Evolutionary conservation across 345 rosid genomes (phyloP).

Genomic region (Hirschfeldia incana): DNA sequence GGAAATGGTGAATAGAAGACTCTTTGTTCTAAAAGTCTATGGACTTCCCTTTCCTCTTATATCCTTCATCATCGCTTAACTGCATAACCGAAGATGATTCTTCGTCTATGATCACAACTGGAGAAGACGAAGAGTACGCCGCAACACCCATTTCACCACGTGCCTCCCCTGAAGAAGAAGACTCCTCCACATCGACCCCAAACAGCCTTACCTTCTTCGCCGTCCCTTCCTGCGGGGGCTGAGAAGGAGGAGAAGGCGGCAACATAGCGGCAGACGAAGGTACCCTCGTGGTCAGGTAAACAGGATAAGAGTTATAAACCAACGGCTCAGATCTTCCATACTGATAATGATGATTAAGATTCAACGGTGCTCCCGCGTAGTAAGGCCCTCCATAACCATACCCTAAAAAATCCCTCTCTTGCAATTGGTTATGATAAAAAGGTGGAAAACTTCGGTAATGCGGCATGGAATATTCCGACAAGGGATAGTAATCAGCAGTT

Average conservation of each 20-base stretch:
- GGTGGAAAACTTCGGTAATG: slow-evolving; percentile 18
- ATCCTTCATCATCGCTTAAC: slow-evolving; percentile 28
- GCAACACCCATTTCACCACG: slow-evolving; percentile 21
- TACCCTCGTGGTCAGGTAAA: slow-evolving; percentile 35
- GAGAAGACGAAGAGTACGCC: slow-evolving; percentile 27
- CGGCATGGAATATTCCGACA: slow-evolving; percentile 27
- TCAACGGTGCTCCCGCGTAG: slow-evolving; percentile 47
- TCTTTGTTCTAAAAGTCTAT: slow-evolving; percentile 11
- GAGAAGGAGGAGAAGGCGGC: slow-evolving; percentile 4
- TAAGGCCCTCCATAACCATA: slow-evolving; percentile 32
- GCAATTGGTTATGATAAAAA: slow-evolving; percentile 9
- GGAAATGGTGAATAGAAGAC: not conserved
- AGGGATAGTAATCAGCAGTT: slow-evolving; percentile 21
- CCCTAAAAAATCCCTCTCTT: slow-evolving; percentile 32
- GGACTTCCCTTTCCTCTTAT: slow-evolving; percentile 41
- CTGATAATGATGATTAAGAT: slow-evolving; percentile 25
- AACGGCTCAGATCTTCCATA: slow-evolving; percentile 41
- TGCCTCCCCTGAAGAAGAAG: slow-evolving; percentile 40
- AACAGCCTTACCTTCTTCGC: slow-evolving; percentile 61
- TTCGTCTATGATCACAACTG: slow-evolving; percentile 32
- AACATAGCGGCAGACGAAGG: not conserved
- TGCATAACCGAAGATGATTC: slow-evolving; percentile 31
- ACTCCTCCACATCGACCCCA: slow-evolving; percentile 66
- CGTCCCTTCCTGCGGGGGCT: slow-evolving; percentile 2
- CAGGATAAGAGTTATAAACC: slow-evolving; percentile 64